Evolutionary conservation across 2,329 filamentous ascomycete species (phyloP), one percentile per base, ranked within the genome.

Genomic region (Lecanosticta acicola): DNA sequence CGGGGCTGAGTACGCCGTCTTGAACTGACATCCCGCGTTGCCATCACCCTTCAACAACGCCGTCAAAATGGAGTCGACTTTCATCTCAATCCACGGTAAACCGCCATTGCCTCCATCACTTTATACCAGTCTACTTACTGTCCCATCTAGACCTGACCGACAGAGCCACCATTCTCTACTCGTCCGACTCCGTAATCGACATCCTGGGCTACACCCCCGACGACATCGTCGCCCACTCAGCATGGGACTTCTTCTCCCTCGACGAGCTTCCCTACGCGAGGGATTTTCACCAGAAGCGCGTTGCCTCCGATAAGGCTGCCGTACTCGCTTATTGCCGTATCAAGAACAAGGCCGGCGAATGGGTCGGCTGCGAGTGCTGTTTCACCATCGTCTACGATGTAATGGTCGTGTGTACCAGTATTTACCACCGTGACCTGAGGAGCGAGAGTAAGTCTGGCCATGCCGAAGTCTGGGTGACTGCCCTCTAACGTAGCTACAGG

Each of bases 361-460:
- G 84, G 81, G 71, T 91, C 32, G 81, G 79, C 51, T 93, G 87
- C 68, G 88, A 94, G 68, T 93, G 87, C 67, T 89, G 87, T 66
- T 94, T 94, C 64, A 93, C 87, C 3, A 76, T 94, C 34, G 88
- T 94, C 35, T 85, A 94, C 65, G 84, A 94, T 74, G 86, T 93
- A 17, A 73, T 94, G 66, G 86, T 94, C 39, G 87, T 86, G 33
- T 89, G 85, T 61, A 91, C 83, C 10, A 89, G 84, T 60, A 78
- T 93, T 52, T 94, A 93, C 63, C 75, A 76, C 42, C 72, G 75
- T 43, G 81, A 82, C 18, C 74, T 76, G 51, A 84, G 79, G 61
- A 90, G 84, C 58, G 77, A 87, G 60, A 83, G 87, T 93, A 75
- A 68, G 85, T 75, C 7, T 39, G 40, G 18, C 2, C 17, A 29